These are phyloP conservation scores for Lentinula detonsa DNA, from an alignment of 768 basidiomycete species.

Conservation along the genomic window DNA sequence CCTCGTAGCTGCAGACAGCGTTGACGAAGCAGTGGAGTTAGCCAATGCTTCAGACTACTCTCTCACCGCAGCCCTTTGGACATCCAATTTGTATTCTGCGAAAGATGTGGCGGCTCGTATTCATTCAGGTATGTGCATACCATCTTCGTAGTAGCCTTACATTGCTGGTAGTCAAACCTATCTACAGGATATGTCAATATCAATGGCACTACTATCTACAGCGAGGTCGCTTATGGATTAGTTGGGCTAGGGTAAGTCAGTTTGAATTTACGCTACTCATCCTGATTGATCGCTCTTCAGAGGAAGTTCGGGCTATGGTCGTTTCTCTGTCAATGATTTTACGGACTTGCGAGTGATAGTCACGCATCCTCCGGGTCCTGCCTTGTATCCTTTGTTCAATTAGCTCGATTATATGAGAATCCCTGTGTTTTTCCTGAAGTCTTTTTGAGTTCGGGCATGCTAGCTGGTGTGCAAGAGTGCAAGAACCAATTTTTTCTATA, in stretches of 20 bases:
- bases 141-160: neutral
- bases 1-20: constrained; percentile 37
- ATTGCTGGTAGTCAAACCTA: neutral
- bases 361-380: constrained; percentile 28
- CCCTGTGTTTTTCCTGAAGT: too few relatives aligned
- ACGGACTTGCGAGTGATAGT: constrained; percentile 39
- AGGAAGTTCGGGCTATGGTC: constrained; percentile 44
- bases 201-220: constrained; percentile 48
- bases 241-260: constrained; percentile 40
- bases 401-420: neutral
- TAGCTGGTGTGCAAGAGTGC: too few relatives aligned
- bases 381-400: constrained; percentile 13
- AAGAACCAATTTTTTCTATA: too few relatives aligned
- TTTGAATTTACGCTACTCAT: neutral
- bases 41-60: constrained; percentile 52
- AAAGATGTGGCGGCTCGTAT: constrained; percentile 41
- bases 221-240: constrained; percentile 30
- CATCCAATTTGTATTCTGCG: constrained; percentile 35
- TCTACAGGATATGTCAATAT: constrained; percentile 43
- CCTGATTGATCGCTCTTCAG: constrained; percentile 14
- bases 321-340: constrained; percentile 46
- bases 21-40: constrained; percentile 49
- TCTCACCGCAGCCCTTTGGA: constrained; percentile 48
- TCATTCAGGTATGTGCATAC: constrained; percentile 29
- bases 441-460: too few relatives aligned